phyloP scores from a whole-genome alignment of 75 land plant species.

The Cupressus sempervirens region DNA sequence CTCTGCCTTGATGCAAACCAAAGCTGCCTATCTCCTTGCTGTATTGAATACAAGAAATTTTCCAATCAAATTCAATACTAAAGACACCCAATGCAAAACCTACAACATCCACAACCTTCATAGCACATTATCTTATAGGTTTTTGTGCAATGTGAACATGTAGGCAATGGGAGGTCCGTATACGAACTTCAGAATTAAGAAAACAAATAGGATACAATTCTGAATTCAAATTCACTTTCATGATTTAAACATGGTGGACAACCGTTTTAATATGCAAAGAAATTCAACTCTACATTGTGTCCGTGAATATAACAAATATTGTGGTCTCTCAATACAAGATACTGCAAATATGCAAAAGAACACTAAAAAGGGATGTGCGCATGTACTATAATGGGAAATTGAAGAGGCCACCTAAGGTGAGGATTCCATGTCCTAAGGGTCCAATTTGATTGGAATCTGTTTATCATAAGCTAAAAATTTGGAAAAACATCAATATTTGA shows the following conservation, averaged over 20 bases:
- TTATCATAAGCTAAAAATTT: too few species aligned
- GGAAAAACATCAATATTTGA: too few species aligned
- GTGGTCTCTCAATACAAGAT: neutral
- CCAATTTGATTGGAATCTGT: too few species aligned
- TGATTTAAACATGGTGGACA: neutral
- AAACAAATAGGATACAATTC: neutral
- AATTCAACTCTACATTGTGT: neutral
- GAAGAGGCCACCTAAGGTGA: neutral
- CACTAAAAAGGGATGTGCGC: neutral
- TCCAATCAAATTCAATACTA: neutral
- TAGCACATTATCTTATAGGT: neutral
- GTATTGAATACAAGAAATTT: constrained; percentile 11
- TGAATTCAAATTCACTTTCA: neutral
- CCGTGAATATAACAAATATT: neutral
- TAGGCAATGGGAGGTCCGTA: neutral
- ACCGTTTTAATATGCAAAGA: neutral
- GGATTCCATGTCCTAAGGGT: too few species aligned
- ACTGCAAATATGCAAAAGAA: neutral
- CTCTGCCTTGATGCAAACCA: constrained; percentile 96
- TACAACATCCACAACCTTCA: neutral
- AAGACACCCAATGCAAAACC: neutral
- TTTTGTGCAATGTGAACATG: neutral
- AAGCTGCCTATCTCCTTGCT: constrained; percentile 81
- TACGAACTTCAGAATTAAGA: neutral
- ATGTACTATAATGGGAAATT: neutral